Conservation (phyloP, 176 grass and related monocot genomes). For the Carex parvula region DNA sequence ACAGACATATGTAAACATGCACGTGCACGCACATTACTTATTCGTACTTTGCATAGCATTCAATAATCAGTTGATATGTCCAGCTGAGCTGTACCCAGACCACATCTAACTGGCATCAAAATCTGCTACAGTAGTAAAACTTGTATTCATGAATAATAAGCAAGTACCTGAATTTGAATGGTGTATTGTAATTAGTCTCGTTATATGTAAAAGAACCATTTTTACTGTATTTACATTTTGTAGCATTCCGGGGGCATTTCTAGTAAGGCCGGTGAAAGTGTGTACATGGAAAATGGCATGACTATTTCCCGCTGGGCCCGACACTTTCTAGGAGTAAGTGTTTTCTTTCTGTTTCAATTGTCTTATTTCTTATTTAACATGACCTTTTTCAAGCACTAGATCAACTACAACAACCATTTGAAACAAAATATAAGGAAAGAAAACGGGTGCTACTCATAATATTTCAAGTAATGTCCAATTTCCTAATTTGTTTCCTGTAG, state of each 20-base stretch:
- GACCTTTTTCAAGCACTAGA: slow-evolving; percentile 2
- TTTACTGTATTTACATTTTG: slow-evolving; percentile 32
- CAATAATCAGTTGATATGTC: neutral
- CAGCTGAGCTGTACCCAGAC: neutral
- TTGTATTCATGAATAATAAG: neutral
- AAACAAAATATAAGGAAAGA: neutral
- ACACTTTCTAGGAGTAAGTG: slow-evolving; percentile 59
- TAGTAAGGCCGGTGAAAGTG: slow-evolving; percentile 79
- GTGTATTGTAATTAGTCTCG: neutral
- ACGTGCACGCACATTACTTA: neutral
- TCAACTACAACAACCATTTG: neutral
- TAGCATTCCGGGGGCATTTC: slow-evolving; percentile 71
- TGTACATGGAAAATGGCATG: slow-evolving; percentile 85
- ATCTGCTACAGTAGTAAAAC: neutral
- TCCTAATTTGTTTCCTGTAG: slow-evolving; percentile 24
- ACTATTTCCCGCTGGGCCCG: slow-evolving; percentile 73
- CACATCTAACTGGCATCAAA: neutral
- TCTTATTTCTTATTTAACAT: slow-evolving; percentile 6
- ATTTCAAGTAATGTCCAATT: neutral
- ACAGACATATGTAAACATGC: neutral
- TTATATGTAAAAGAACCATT: slow-evolving; percentile 1
- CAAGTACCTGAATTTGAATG: neutral
- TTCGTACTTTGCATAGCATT: neutral
- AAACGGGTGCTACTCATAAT: neutral
- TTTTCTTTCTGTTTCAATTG: slow-evolving; percentile 14